A percentile compares a stretch with the other conserved stretches of the same genome.
Conservation (phyloP, 257 asterid species). For the Salvia miltiorrhiza region DNA sequence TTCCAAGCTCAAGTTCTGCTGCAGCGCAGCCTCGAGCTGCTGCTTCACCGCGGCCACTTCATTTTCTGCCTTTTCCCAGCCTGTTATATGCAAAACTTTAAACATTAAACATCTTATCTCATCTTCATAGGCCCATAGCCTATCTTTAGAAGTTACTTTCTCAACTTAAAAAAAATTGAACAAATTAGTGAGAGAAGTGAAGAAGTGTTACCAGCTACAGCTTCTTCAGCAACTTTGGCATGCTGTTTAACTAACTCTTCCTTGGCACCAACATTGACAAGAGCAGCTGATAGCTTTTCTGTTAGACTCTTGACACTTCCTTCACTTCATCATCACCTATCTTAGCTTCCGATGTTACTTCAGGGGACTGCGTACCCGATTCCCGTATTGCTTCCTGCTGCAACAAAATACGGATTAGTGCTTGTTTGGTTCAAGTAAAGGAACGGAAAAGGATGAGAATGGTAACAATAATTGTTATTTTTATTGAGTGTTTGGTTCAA, state of each 20-base stretch:
- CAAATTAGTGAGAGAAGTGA: neutral
- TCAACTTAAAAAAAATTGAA: neutral
- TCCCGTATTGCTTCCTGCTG: conserved; percentile 52
- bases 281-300: conserved; percentile 72
- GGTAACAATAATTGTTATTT: no score
- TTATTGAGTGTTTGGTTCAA: no score
- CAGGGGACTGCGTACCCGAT: conserved; percentile 44
- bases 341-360: conserved; percentile 42
- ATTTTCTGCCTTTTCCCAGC: conserved; percentile 91
- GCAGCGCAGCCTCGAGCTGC: conserved; percentile 61
- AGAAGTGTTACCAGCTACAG: conserved; percentile 63
- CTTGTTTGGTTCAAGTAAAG: no score
- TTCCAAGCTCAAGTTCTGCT: conserved; percentile 63
- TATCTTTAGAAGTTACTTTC: neutral
- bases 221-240: conserved; percentile 85
- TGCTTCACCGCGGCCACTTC: conserved; percentile 59
- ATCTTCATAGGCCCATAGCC: neutral
- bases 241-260: conserved; percentile 86
- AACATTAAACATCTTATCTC: neutral
- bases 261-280: conserved; percentile 68
- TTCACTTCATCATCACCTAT: conserved; percentile 37
- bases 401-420: neutral
- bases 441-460: no score
- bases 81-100: conserved; percentile 39
- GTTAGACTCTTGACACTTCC: conserved; percentile 45